Base-by-base conservation (phyloP, 495 filamentous ascomycete genomes). In the Aspergillus egyptiacus region DNA sequence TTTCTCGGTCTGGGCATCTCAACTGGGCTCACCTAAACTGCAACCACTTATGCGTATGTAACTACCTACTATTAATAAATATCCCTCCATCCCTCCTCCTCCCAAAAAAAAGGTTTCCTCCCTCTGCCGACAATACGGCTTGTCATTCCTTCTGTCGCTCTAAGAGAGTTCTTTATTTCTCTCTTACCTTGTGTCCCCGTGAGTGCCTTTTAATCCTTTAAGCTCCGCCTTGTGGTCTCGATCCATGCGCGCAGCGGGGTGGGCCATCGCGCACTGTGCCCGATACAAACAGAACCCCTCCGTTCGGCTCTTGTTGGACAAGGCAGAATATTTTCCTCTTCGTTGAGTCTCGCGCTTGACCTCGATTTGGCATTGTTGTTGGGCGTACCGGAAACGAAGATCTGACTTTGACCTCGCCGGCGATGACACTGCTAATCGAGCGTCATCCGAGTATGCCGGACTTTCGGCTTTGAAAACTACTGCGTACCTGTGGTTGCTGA, bases 201-300 rank as follows among this genome's bases (percentile, higher is more conserved):
- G 47, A 54, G 50, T 58, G 22, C 25, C 25, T 8, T 40, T 51
- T 18, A n/a, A 48, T 56, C 38, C 39, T 42, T 48, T 31, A 32
- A 38, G 2, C 38, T 24, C 38, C 33, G 37, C 23, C 11, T 36
- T 39, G 43, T 27, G 28, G 31, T 44, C 38, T 55, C 36, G 39
- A 37, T 39, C 44, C 39, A 36, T 31, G 57, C 44, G 48, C 48
- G 44, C 57, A 52, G 54, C 50, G 54, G 57, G 57, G 57, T 51
- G 45, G 46, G 25, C 39, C 33, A 28, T 35, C 45, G 46, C 45
- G 18, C 50, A 45, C 36, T 38, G 43, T 48, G 50, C 53, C 34
- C 46, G 44, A 47, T 36, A 37, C 46, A 53, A 40, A 38, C 22
- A 50, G 43, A 36, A n/a, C n/a, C 22, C 30, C 30, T 35, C 41